Percentiles rank a stretch among this genome's conserved stretches.
These are phyloP conservation scores for Solanum lignicaule DNA, from an alignment of 257 asterid species.

Conservation along the genomic window DNA sequence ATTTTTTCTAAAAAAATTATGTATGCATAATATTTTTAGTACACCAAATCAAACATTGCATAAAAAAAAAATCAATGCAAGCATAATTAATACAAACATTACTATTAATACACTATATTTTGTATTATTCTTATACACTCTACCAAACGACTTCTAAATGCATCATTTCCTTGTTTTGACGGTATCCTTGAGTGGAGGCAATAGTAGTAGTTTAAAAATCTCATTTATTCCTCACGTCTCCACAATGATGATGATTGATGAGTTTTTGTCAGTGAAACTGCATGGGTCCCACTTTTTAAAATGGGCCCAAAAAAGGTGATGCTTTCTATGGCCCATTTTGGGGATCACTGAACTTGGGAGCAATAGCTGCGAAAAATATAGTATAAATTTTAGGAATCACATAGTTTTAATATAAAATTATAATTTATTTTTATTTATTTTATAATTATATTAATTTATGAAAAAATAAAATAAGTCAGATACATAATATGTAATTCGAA, in stretches of 20 bases:
- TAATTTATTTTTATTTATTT: fast-evolving
- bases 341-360: not conserved
- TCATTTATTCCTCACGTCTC: not conserved
- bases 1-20: no score
- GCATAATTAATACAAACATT: no score
- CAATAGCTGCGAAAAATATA: not conserved
- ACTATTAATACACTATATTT: no score
- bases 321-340: not conserved
- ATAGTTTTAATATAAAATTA: no score
- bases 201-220: not conserved
- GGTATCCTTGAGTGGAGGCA: not conserved
- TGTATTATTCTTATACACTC: no score
- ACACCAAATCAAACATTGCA: no score
- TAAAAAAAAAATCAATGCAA: no score
- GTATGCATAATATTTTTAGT: no score
- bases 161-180: not conserved
- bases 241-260: not conserved
- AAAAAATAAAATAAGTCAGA: no score
- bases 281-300: not conserved
- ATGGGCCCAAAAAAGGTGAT: not conserved
- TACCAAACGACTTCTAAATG: no score
- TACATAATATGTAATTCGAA: no score
- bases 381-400: no score
- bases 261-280: not conserved
- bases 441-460: fast-evolving